Conservation (phyloP, 306 rosid species). For the Quercus wislizeni region DNA sequence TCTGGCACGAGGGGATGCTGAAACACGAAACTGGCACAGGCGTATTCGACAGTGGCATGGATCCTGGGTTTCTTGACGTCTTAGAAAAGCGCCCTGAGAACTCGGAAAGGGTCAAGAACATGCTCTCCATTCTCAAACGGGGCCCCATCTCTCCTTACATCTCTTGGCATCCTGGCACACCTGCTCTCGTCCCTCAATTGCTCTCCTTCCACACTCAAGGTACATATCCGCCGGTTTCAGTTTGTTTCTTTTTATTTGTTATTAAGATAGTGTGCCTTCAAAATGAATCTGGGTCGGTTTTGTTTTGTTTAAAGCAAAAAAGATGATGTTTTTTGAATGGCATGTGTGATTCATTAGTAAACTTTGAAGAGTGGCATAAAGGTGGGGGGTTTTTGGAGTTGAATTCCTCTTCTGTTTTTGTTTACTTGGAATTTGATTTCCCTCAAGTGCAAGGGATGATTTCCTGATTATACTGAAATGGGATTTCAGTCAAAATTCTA, state of each 20-base stretch:
- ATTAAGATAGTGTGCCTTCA: not conserved
- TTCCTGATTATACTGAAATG: not conserved
- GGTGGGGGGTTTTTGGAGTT: not conserved
- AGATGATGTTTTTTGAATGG: not conserved
- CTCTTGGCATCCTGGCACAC: conserved; percentile 53
- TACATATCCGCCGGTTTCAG: conserved; percentile 1
- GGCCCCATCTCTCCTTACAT: conserved; percentile 78
- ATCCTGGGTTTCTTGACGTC: conserved; percentile 79
- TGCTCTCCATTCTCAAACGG: conserved; percentile 68
- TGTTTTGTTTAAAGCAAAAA: not conserved
- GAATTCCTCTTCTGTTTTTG: not conserved
- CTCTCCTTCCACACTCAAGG: conserved; percentile 76
- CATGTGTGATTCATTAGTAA: not conserved
- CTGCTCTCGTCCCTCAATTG: conserved; percentile 52
- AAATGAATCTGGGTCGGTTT: not conserved
- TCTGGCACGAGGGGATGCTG: conserved; percentile 84
- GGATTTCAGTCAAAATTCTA: not conserved
- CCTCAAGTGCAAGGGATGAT: not conserved
- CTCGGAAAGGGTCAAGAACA: conserved; percentile 73
- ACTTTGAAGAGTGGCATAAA: not conserved
- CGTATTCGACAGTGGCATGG: conserved; percentile 61
- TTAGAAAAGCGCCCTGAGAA: conserved; percentile 90
- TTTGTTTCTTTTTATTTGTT: not conserved
- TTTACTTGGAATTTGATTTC: not conserved
- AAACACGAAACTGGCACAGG: conserved; percentile 66